Evolutionary conservation across 106 monocot species (phyloP).

Genomic region (Ottelia alismoides): DNA sequence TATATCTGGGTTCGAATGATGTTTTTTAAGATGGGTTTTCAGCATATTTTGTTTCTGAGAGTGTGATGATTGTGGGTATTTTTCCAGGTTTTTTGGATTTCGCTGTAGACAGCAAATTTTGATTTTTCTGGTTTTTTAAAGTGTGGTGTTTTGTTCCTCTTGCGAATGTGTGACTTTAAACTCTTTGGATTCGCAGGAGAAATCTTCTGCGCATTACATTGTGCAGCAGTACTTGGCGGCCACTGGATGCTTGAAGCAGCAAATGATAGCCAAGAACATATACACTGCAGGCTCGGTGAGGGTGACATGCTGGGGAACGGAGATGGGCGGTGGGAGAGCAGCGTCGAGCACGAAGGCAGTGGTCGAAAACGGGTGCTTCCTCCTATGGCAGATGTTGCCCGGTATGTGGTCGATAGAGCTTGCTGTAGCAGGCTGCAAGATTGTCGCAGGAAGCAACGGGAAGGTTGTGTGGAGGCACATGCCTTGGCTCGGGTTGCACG

Average conservation of each 20-base stretch:
- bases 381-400: constrained; percentile 51
- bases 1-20: too few species aligned
- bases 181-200: constrained; percentile 13
- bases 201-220: constrained; percentile 41
- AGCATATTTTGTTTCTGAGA: too few species aligned
- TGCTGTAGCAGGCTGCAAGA: constrained; percentile 28
- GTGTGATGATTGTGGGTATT: background rate
- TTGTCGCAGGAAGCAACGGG: constrained; percentile 43
- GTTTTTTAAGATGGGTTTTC: too few species aligned
- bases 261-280: constrained; percentile 22
- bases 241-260: constrained; percentile 29
- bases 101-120: background rate
- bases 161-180: background rate
- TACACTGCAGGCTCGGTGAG: constrained; percentile 30
- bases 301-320: constrained; percentile 22
- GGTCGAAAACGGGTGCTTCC: constrained; percentile 36
- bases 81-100: background rate
- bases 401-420: constrained; percentile 63
- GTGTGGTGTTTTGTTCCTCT: too few species aligned
- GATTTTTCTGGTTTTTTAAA: background rate
- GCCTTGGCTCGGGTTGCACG: constrained; percentile 42
- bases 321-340: constrained; percentile 2
- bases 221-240: constrained; percentile 59
- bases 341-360: background rate
- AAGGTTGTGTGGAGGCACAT: constrained; percentile 37